Conservation (phyloP, 495 filamentous ascomycete species). For the Xylaria intraflava region DNA sequence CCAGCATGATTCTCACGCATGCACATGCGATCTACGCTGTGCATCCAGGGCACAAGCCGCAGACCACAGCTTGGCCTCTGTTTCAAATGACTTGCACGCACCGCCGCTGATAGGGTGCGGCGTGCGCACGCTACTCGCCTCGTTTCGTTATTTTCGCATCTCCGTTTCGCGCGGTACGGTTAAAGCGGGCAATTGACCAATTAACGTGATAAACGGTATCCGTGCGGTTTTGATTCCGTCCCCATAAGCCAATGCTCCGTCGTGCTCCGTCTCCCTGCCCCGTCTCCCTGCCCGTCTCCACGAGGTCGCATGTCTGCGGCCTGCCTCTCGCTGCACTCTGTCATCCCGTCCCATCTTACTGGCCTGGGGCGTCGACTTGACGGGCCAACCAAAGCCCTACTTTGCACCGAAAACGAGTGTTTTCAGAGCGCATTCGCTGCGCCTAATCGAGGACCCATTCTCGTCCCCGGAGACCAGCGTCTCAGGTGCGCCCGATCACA, state of each 20-base stretch:
- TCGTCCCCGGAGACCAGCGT: not conserved
- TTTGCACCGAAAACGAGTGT: slow-evolving; percentile 10
- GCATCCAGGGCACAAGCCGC: slow-evolving; percentile 7
- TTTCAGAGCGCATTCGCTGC: slow-evolving; percentile 8
- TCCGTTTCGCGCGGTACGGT: slow-evolving; percentile 7
- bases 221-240: not conserved
- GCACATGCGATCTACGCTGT: slow-evolving; percentile 12
- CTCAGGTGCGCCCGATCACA: not conserved
- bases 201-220: slow-evolving; percentile 10
- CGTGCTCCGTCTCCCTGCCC: not conserved
- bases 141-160: not conserved
- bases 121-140: slow-evolving; percentile 5
- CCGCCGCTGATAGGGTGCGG: slow-evolving; percentile 5
- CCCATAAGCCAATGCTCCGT: slow-evolving; percentile 9
- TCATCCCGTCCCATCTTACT: slow-evolving; percentile 7
- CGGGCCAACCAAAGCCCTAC: slow-evolving; percentile 7
- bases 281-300: not conserved
- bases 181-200: slow-evolving; percentile 7
- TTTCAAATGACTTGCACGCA: slow-evolving; percentile 10
- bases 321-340: slow-evolving; percentile 8
- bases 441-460: not conserved
- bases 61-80: slow-evolving; percentile 5
- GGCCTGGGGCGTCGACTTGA: not conserved
- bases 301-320: slow-evolving; percentile 13
- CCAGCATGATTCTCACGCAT: slow-evolving; percentile 7